Base-by-base conservation (phyloP, 2,329 filamentous ascomycete genomes). In the Ophiostoma tasmaniense region DNA sequence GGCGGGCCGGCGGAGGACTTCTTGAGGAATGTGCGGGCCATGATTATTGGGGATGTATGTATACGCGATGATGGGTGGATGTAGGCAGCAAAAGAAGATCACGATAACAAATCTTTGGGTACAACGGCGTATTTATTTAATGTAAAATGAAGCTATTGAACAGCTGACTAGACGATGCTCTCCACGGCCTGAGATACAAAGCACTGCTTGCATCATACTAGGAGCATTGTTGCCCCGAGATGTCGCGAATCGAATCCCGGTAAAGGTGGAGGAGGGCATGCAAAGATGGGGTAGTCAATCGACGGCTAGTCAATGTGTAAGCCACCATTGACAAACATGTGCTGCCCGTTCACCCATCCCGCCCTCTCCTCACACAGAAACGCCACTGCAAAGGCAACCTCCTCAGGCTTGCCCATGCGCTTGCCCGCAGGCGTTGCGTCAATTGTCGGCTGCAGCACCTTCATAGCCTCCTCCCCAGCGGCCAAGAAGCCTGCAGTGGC, bases 371-470 rank as follows among this genome's bases (percentile, higher is more conserved):
- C 79, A 59, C 79, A 81, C 33, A 84, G 69, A 70, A 82, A 81
- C 0, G 74, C 80, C 1, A 84, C 82, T 8, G 79, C 79, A 71
- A 74, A 82, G 0, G 82, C 82, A 70, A 84, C 78, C 72, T 84
- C 82, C 28, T 79, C 77, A 3, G 80, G 76, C 70, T 78, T 75
- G 0, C 75, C 82, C 76, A 84, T 74, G 50, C 82, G 75, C 37
- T 75, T 71, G 6, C 74, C 81, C 4, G 78, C 80, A 0, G 81
- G 81, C 17, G 80, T 82, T 37, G 76, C 74, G 66, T 81, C 80
- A 62, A 82, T 79, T 0, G 78, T 76, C 1, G 79, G 78, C 71
- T 80, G 76, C 69, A 81, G 74, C 11, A 77, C 73, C 71, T 76
- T 77, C 77, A 83, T 80, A 68, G 79, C 77, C 52, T 78, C 79